These are phyloP conservation scores for Phytophthora idaei DNA, from an alignment of 352 stramenopile species.

Conservation along the genomic window DNA sequence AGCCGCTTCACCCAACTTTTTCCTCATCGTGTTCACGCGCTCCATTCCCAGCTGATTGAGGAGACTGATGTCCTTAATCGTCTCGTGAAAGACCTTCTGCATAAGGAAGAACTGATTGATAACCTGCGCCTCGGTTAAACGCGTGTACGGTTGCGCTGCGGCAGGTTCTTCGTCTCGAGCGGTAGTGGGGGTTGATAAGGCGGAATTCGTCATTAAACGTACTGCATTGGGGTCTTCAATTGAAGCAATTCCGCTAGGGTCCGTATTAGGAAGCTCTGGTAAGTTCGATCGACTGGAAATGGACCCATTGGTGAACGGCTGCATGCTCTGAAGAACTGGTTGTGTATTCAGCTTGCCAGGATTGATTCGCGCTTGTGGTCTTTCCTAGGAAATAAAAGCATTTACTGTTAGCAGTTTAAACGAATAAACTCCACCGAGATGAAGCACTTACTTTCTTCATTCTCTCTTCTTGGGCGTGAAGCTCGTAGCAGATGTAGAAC, in stretches of 20 bases:
- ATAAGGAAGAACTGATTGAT: slow-evolving; percentile 55
- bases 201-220: not conserved
- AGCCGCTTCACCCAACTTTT: not conserved
- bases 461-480: slow-evolving; percentile 43
- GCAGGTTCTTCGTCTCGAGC: slow-evolving; percentile 1
- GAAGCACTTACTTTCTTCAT: slow-evolving; percentile 25
- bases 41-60: slow-evolving; percentile 45
- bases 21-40: slow-evolving; percentile 23
- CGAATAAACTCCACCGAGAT: not conserved
- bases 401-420: not conserved
- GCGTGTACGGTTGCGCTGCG: not conserved
- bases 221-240: slow-evolving; percentile 1
- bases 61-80: slow-evolving; percentile 53
- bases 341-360: not conserved
- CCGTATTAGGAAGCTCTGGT: not conserved
- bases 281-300: not conserved
- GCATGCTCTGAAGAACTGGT: slow-evolving; percentile 5
- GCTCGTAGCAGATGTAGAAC: slow-evolving; percentile 70
- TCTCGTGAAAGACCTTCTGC: slow-evolving; percentile 47
- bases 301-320: not conserved
- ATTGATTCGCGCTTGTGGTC: slow-evolving; percentile 15
- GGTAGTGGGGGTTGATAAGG: not conserved
- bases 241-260: not conserved
- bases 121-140: slow-evolving; percentile 39
- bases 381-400: slow-evolving; percentile 3